Base-by-base conservation (phyloP, 805 yeast genomes). In the Candida montana region DNA sequence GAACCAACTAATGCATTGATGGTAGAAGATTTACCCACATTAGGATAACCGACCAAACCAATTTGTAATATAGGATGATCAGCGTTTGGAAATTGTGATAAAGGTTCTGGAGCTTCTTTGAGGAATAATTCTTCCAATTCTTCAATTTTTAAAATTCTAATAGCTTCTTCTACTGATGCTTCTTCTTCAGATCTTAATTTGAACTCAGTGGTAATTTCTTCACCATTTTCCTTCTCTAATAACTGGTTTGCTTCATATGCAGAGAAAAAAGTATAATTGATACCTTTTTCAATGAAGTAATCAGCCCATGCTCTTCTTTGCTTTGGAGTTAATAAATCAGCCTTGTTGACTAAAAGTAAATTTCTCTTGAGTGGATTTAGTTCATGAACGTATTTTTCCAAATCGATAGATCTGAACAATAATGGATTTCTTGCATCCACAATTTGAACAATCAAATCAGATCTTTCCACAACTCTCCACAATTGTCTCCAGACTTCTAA, bases 1-100 rank as follows among this genome's bases (percentile, higher is more conserved):
- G 97, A 80, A 12, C 99, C 99, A 35, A 91, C 93, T 32, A 93
- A 71, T 0, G 99, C 97, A 63, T 93, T 93, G 55, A 93, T 93
- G 2, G 98, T 93, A n/a, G 98, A 90, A 2, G 98, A 93, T 60
- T 87, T 87, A 68, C 96, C 96, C 38, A 83, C 91, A 61, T 91
- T 93, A 31, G 99, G 99, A 62, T 93, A 93, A 27, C 99, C 99
- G 17, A 93, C 99, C 50, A 93, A 72, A 45, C 99, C 99, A 50
- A 93, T 88, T 59, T 89, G 95, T 40, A 86, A 68, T 46, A 82
- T 71, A 28, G 78, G 75, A 15, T 79, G 79, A 48, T 71, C 74
- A 1, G 81, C 84, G 26, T 76, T 75, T 67, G 69, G 66, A 26
- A 81, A 78, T 33, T 70, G 65, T 8, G 73, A 63, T 33, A 74